Percentiles rank a stretch among this genome's conserved stretches.
These are phyloP conservation scores for Cocos nucifera DNA, from an alignment of 176 grass and related monocot species.

Conservation along the genomic window DNA sequence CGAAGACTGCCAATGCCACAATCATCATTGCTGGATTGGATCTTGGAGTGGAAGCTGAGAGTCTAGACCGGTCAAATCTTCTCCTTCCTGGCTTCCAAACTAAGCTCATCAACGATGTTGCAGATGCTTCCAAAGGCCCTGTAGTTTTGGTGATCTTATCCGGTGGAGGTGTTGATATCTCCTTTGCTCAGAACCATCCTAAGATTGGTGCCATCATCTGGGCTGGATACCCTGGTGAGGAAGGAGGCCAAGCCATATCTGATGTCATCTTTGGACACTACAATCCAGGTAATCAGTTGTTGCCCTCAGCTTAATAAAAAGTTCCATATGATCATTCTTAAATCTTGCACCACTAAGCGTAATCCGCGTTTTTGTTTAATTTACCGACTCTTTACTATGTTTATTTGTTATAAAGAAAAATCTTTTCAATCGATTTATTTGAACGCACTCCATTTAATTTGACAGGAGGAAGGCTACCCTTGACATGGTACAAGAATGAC, in stretches of 20 bases:
- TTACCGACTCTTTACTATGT: no score
- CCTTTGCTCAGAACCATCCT: constrained; percentile 37
- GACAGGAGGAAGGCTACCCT: constrained; percentile 6
- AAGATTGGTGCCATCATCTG: constrained; percentile 53
- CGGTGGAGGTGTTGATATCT: constrained; percentile 40
- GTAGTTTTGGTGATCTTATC: constrained; percentile 48
- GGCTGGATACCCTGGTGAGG: constrained; percentile 48
- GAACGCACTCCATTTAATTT: background rate
- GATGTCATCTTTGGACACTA: constrained; percentile 11
- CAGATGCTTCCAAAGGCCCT: constrained; percentile 25
- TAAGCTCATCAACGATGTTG: constrained; percentile 29
- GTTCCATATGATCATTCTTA: background rate
- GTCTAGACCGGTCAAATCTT: constrained; percentile 40
- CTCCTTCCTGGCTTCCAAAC: constrained; percentile 42
- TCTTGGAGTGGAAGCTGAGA: constrained; percentile 35
- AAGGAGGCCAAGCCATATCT: constrained; percentile 39
- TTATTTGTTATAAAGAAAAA: no score
- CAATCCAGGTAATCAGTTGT: background rate
- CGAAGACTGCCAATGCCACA: constrained; percentile 18
- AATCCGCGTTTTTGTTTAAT: no score
- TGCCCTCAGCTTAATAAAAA: no score
- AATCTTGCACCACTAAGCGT: background rate
- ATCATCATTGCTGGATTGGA: constrained; percentile 40
- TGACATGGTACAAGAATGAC: constrained; percentile 7
- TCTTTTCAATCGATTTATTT: no score